Conservation (phyloP, 2,329 filamentous ascomycete species). For the Podosphaera xanthii region DNA sequence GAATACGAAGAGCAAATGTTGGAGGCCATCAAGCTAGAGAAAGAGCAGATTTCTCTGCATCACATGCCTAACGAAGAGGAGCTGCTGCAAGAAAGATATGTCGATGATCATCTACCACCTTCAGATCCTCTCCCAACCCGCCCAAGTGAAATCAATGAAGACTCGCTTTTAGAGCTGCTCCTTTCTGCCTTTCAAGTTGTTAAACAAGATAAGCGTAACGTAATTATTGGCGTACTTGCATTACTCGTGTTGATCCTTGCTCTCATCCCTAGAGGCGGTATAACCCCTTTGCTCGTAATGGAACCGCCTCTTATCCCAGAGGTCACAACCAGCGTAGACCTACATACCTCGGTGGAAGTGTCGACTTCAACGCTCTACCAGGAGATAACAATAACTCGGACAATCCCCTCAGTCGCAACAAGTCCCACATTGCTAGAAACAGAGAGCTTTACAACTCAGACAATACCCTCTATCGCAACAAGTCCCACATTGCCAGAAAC, state of each 20-base stretch:
- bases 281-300: not conserved
- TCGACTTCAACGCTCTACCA: conserved; percentile 3
- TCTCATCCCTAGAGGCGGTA: conserved; percentile 5
- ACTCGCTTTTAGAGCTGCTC: conserved; percentile 30
- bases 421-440: not conserved
- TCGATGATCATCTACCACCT: not conserved
- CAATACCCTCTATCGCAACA: no score
- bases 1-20: conserved; percentile 21
- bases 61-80: conserved; percentile 21
- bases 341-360: not conserved
- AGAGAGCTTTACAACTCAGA: no score
- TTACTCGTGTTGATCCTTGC: conserved; percentile 30
- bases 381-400: conserved; percentile 4
- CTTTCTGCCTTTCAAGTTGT: conserved; percentile 29
- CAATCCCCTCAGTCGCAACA: not conserved
- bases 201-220: conserved; percentile 34
- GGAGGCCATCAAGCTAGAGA: conserved; percentile 17
- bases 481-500: no score
- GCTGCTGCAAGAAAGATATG: conserved; percentile 31
- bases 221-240: conserved; percentile 31
- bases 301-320: not conserved
- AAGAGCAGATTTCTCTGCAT: not conserved
- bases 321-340: not conserved
- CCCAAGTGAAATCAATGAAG: conserved; percentile 9
- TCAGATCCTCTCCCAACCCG: not conserved